Base-by-base conservation (phyloP, 768 basidiomycete species). In the Pluteus cervinus region DNA sequence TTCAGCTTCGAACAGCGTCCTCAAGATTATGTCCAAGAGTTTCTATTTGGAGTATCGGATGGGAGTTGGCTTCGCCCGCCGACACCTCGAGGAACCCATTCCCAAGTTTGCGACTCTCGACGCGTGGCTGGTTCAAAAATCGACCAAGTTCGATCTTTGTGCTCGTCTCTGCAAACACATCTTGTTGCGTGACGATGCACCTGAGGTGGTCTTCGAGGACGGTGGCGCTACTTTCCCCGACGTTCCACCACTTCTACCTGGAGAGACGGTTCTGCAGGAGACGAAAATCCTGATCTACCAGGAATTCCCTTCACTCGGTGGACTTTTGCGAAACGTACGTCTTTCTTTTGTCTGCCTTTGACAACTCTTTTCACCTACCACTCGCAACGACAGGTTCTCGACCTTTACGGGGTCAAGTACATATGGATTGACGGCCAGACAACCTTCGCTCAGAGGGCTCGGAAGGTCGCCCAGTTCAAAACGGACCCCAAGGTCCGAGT, bases 11-110 rank as follows among this genome's bases (percentile, higher is more conserved):
- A 48, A 40, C 29, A 29, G 21, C 23, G 31, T 28, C 9, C 36
- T 24, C 2, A 42, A 40, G 20, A 33, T 47, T 2, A 37, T 42
- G 16, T 43, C 50, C 0, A 42, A 39, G 5, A 15, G 24, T 0
- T 54, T 54, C 33, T 54, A 54, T 17, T 33, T 52, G 3, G 41
- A 44, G 3, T 47, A 49, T 29, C 36, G 52, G 2, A 36, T 48
- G 34, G 41, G 40, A 3, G 41, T 47, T 1, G 26, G 26, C 1
- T 54, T 44, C 22, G 48, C 50, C 7, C 42, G 40, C 6, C 36
- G 20, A 10, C 24, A 40, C 3, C 36, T 40, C 6, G 36, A 37
- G 7, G 46, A 36, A 0, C 29, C 33, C 2, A 35, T 46, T 8
- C 52, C 48, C 6, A n/a, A n/a, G 1, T 48, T 52, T 28, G 36